Evolutionary conservation across 2,329 filamentous ascomycete genomes (phyloP).

Genomic region (Epichloe gansuensis): DNA sequence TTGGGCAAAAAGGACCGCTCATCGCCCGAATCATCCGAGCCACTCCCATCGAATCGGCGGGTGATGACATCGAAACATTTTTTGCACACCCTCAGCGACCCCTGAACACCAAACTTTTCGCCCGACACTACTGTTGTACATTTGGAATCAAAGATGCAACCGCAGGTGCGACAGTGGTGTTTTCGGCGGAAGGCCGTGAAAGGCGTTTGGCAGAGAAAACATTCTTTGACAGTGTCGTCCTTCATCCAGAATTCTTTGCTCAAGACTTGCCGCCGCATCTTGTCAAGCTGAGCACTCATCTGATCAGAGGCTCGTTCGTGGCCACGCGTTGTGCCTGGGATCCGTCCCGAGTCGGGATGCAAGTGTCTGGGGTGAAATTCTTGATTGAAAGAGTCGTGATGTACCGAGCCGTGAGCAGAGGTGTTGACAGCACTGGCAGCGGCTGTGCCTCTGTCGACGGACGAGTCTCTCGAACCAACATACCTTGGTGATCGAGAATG

Average conservation of each 20-base stretch:
- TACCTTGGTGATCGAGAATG: conserved; percentile 29
- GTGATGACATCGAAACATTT: conserved; percentile 86
- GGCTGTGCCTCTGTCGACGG: conserved; percentile 41
- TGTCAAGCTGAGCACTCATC: conserved; percentile 49
- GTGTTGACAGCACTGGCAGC: conserved; percentile 45
- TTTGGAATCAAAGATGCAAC: conserved; percentile 96
- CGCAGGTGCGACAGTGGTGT: conserved; percentile 89
- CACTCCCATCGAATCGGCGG: conserved; percentile 74
- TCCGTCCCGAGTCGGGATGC: conserved; percentile 33
- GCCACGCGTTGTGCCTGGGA: conserved; percentile 43
- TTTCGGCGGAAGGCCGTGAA: conserved; percentile 93
- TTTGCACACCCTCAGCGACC: conserved; percentile 79
- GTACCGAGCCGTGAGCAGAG: conserved; percentile 44
- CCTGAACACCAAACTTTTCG: conserved; percentile 72
- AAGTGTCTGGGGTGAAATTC: conserved; percentile 32
- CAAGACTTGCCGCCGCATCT: conserved; percentile 74
- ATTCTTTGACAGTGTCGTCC: conserved; percentile 95
- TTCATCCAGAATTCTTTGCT: conserved; percentile 99
- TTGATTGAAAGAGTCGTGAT: conserved; percentile 42
- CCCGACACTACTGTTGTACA: conserved; percentile 89
- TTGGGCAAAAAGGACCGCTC: conserved; percentile 56
- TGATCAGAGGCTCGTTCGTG: conserved; percentile 42
- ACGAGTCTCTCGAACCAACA: conserved; percentile 43
- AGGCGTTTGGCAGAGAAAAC: conserved; percentile 78
- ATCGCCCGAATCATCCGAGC: conserved; percentile 76